Conservation (phyloP, 768 basidiomycete species). For the Tylopilus sp. region DNA sequence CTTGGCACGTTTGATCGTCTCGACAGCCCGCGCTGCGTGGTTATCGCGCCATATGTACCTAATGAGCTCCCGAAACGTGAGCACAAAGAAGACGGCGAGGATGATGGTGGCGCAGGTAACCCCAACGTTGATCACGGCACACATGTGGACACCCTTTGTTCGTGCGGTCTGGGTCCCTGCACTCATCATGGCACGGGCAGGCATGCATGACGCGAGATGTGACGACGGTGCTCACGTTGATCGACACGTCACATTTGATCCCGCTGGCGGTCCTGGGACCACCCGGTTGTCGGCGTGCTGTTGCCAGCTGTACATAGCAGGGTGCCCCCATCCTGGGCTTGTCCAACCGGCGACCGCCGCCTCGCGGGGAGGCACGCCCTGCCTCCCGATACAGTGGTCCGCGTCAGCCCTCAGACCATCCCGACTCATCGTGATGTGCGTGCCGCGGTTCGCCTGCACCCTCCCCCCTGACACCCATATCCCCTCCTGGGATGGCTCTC, state of each 20-base stretch:
- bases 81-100: neutral
- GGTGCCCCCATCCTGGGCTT: neutral
- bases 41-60: neutral
- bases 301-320: neutral
- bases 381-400: neutral
- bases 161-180: neutral
- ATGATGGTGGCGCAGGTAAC: neutral
- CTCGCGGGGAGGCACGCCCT: too few species aligned
- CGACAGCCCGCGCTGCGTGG: neutral
- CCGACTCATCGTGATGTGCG: too few species aligned
- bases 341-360: neutral
- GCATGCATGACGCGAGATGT: neutral
- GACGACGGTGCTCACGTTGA: neutral
- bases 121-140: neutral
- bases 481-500: neutral
- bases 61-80: neutral
- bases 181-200: neutral
- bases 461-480: neutral
- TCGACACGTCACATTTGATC: constrained; percentile 4
- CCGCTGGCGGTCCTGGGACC: neutral
- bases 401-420: neutral
- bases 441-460: too few species aligned
- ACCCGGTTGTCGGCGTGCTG: neutral
- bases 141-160: constrained; percentile 1
- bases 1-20: constrained; percentile 6